Evolutionary conservation across 2,329 filamentous ascomycete genomes (phyloP).

Genomic region (Biscogniauxia mediterranea): DNA sequence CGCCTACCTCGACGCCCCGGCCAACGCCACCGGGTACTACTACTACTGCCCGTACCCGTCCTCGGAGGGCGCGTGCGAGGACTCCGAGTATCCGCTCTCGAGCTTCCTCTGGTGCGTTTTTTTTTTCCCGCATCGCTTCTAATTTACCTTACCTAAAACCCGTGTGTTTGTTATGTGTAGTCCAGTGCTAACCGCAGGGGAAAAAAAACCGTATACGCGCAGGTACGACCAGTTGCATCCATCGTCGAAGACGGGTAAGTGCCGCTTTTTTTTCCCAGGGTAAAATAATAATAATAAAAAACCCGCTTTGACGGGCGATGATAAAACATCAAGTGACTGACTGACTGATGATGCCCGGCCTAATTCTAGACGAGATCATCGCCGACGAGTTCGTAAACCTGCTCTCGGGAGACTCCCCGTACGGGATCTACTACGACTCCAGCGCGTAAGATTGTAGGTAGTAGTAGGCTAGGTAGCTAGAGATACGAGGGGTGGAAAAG

Average conservation of each 20-base stretch:
- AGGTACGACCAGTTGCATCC: conserved; percentile 70
- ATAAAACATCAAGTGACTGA: background rate
- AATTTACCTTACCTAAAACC: too few relatives aligned
- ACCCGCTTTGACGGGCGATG: conserved; percentile 10
- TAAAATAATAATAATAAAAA: too few relatives aligned
- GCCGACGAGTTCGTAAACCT: conserved; percentile 40
- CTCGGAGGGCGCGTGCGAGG: conserved; percentile 35
- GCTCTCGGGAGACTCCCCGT: conserved; percentile 10
- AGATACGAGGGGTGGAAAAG: too few relatives aligned
- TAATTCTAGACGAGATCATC: conserved; percentile 36
- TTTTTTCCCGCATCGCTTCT: too few relatives aligned
- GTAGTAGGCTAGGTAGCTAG: too few relatives aligned
- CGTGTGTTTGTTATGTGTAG: background rate
- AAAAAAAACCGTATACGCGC: too few relatives aligned
- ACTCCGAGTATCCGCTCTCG: conserved; percentile 45
- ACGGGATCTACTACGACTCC: conserved; percentile 14
- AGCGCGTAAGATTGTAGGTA: too few relatives aligned
- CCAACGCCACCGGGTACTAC: conserved; percentile 59
- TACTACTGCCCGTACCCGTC: conserved; percentile 46
- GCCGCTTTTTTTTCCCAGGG: background rate
- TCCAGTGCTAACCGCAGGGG: conserved; percentile 4
- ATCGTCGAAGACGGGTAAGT: conserved; percentile 59
- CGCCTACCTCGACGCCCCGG: conserved; percentile 60
- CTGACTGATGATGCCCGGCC: too few relatives aligned
- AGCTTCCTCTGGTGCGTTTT: conserved; percentile 67